Base-by-base conservation (phyloP, 2,329 filamentous ascomycete species). In the Fusarium protoensiforme region DNA sequence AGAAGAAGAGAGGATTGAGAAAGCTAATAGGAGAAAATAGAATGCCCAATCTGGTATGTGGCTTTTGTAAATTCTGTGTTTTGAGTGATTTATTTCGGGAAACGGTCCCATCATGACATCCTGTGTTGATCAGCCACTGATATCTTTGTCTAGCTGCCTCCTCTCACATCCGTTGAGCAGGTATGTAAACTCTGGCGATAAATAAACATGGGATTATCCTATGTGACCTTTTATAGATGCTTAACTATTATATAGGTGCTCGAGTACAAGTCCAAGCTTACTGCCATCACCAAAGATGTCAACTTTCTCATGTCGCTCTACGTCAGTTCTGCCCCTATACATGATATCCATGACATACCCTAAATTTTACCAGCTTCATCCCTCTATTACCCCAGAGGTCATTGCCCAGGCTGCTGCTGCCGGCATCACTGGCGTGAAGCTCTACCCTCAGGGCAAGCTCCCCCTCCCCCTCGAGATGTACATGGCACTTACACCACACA, bases 221-320 rank as follows among this genome's bases (percentile, higher is more conserved):
- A 14, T 9, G 10, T 5, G 7, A 51, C 7, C 4, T 7, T n/a
- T 29, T 2, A 39, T 16, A 18, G 22, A 38, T 39, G 20, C 1
- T 38, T 41, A 39, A 67, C 5, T 9, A 5, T 8, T 41, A 7
- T 48, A 16, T 54, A 90, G 80, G 92, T 91, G 10, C 84, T 94
- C 27, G 89, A 90, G 46, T 95, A 95, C 83, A 88, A 91, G 80
- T 80, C 85, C 29, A 86, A 87, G 53, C 85, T 95, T 18, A 84
- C 88, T 74, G 85, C 87, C 48, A 83, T 93, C 69, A 89, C 91
- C 59, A 87, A 89, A 3, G 85, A 87, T 60, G 89, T 94, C 67
- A 88, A 88, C 67, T 94, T 90, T 78, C 87, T 95, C 67, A 94
- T 95, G 92, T 92, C 92, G 2, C 86, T 95, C 48, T 94, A 90